phyloP scores from a whole-genome alignment of 352 stramenopile genomes.

The Phytophthora pluvialis region DNA sequence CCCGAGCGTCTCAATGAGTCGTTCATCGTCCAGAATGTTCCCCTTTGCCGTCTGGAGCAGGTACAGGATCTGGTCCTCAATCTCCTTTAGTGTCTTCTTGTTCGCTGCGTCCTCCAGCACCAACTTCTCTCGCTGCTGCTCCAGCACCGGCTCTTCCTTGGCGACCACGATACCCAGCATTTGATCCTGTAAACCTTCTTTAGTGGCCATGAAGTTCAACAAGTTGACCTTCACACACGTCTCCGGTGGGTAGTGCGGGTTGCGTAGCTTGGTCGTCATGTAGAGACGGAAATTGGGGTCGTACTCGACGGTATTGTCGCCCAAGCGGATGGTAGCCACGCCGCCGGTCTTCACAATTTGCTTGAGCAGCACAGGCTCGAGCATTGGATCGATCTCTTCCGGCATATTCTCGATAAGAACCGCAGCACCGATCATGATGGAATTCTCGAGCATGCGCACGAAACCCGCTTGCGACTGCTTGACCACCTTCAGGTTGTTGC shows the following conservation, averaged over 20 bases:
- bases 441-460: constrained; percentile 95
- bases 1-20: constrained; percentile 94
- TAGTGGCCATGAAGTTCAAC: constrained; percentile 97
- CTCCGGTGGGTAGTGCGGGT: constrained; percentile 95
- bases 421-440: constrained; percentile 93
- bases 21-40: constrained; percentile 96
- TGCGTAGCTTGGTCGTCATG: constrained; percentile 95
- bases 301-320: constrained; percentile 95
- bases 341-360: constrained; percentile 92
- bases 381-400: constrained; percentile 94
- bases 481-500: constrained; percentile 92
- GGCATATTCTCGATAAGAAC: constrained; percentile 95
- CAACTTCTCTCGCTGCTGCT: constrained; percentile 93
- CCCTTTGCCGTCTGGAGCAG: constrained; percentile 92
- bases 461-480: constrained; percentile 95
- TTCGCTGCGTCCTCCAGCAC: constrained; percentile 95
- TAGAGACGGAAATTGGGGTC: constrained; percentile 94
- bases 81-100: constrained; percentile 95
- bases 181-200: constrained; percentile 95
- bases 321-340: constrained; percentile 91
- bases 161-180: constrained; percentile 96
- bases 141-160: constrained; percentile 93
- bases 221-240: constrained; percentile 97
- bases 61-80: constrained; percentile 96
- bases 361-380: constrained; percentile 94